Conservation (phyloP, 352 stramenopile genomes). For the Globisporangium nodosum region DNA sequence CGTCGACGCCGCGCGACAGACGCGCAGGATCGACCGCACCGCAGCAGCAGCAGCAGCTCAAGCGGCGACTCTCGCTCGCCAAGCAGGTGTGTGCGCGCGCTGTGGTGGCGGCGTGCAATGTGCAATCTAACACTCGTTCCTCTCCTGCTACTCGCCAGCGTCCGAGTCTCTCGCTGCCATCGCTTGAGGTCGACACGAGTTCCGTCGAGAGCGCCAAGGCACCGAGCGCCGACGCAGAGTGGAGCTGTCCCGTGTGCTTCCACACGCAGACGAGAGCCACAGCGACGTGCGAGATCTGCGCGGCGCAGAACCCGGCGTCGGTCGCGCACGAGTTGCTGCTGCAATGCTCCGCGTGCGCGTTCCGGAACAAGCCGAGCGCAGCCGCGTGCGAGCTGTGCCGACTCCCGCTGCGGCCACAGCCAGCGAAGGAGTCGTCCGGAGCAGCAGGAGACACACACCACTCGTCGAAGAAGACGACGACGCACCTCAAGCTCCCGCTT, state of each 20-base stretch:
- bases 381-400: conserved; percentile 54
- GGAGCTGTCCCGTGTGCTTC: conserved; percentile 68
- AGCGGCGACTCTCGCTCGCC: background rate
- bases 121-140: background rate
- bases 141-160: background rate
- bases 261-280: conserved; percentile 52
- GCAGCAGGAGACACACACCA: background rate
- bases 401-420: conserved; percentile 21
- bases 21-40: too few species aligned
- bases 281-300: conserved; percentile 64
- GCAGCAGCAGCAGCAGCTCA: background rate
- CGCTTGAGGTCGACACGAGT: background rate
- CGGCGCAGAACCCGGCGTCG: conserved; percentile 56
- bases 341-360: conserved; percentile 60
- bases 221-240: conserved; percentile 9
- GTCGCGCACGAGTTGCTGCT: conserved; percentile 41
- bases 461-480: conserved; percentile 10
- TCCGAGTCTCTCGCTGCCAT: conserved; percentile 6
- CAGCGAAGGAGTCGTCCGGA: background rate
- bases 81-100: background rate
- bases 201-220: background rate
- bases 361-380: conserved; percentile 47
- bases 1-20: background rate
- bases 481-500: conserved; percentile 10
- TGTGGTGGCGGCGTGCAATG: background rate